A percentile compares a stretch with the other conserved stretches of the same genome.
phyloP scores from a whole-genome alignment of 345 rosid species.

The Viola odorata region DNA sequence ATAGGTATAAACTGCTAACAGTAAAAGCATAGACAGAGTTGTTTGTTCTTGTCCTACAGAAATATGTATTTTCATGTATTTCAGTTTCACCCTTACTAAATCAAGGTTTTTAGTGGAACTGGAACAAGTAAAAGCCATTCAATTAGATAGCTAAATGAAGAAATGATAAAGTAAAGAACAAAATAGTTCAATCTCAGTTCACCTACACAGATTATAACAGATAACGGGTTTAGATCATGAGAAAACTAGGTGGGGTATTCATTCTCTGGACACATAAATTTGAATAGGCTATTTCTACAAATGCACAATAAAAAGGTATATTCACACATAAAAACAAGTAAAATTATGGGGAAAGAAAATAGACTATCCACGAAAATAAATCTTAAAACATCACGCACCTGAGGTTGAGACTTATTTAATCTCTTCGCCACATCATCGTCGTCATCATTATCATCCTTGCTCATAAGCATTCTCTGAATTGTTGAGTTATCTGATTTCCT shows the following conservation, averaged over 20 bases:
- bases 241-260: background rate
- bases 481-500: conserved; percentile 57
- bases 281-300: background rate
- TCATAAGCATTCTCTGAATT: conserved; percentile 48
- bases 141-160: too few relatives aligned
- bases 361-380: background rate
- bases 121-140: too few relatives aligned
- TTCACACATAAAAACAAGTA: too few relatives aligned
- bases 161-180: too few relatives aligned
- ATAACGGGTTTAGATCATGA: background rate
- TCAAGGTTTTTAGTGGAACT: too few relatives aligned
- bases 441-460: conserved; percentile 63
- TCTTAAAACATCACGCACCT: conserved; percentile 38
- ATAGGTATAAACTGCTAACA: background rate
- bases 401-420: conserved; percentile 57
- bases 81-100: too few relatives aligned
- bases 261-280: background rate
- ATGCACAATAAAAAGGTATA: background rate
- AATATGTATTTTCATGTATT: too few relatives aligned
- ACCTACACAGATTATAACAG: background rate
- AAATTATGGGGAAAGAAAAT: background rate
- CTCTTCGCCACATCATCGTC: conserved; percentile 48
- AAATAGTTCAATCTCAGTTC: too few relatives aligned
- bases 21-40: background rate
- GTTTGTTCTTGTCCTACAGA: too few relatives aligned